A percentile compares a stretch with the other conserved stretches of the same genome.
Conservation (phyloP, 768 basidiomycete genomes). For the Boletus rubescentipes region DNA sequence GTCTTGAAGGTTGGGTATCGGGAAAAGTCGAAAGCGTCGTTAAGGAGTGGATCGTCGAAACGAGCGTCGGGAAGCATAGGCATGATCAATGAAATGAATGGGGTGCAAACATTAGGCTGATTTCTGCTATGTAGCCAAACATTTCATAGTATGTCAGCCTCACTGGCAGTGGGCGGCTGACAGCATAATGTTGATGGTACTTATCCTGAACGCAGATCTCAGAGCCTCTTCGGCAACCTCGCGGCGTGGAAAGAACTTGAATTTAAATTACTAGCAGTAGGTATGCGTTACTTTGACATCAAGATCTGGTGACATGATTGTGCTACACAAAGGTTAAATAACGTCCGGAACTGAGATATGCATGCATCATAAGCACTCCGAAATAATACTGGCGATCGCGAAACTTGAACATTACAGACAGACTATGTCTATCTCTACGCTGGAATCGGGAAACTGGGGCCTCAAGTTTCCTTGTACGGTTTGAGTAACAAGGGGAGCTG, state of each 20-base stretch:
- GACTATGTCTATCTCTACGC: background rate
- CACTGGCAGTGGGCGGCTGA: slow-evolving; percentile 11
- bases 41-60: slow-evolving; percentile 22
- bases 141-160: slow-evolving; percentile 12
- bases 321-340: no score
- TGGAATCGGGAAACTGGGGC: background rate
- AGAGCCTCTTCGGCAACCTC: background rate
- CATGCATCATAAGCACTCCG: no score
- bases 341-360: no score
- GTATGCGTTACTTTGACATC: background rate
- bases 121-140: background rate
- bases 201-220: no score
- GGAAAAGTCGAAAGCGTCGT: slow-evolving; percentile 20
- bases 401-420: no score
- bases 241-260: background rate
- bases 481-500: slow-evolving; percentile 14
- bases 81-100: background rate
- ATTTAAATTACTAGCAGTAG: no score
- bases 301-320: no score
- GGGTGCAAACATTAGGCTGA: background rate
- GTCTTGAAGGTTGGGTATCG: slow-evolving; percentile 10
- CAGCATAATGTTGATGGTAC: background rate
- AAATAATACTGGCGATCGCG: no score
- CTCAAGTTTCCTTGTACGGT: background rate
- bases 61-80: slow-evolving; percentile 15